Conservation (phyloP, 2,329 filamentous ascomycete species). For the Aureobasidium zeae region DNA sequence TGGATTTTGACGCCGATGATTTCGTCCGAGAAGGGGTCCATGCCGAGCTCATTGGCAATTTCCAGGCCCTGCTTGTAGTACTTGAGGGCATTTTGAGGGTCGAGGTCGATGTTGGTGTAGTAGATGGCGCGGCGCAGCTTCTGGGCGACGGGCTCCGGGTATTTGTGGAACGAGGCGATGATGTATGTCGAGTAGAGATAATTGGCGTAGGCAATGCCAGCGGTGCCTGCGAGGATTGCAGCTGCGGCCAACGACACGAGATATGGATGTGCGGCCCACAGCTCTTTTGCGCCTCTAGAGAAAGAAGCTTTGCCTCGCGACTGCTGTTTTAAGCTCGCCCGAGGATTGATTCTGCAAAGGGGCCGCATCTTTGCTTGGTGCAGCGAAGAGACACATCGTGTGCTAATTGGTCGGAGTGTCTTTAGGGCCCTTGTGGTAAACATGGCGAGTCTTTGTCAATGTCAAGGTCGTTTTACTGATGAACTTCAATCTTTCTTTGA, state of each 20-base stretch:
- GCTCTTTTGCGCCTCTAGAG: constrained; percentile 24
- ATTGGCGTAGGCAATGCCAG: constrained; percentile 36
- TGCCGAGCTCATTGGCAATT: constrained; percentile 59
- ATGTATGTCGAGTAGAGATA: constrained; percentile 41
- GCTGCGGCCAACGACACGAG: constrained; percentile 28
- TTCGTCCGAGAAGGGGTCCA: constrained; percentile 87
- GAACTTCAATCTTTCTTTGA: no score
- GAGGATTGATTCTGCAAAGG: not conserved
- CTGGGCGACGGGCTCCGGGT: constrained; percentile 59
- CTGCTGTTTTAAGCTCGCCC: no score
- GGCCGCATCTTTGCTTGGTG: not conserved
- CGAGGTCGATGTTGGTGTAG: constrained; percentile 67
- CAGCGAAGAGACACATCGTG: not conserved
- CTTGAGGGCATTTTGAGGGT: constrained; percentile 67
- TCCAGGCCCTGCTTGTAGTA: constrained; percentile 75
- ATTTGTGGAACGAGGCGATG: constrained; percentile 44
- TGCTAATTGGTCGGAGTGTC: not conserved
- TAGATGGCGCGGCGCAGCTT: constrained; percentile 77
- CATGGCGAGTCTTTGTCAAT: constrained; percentile 29
- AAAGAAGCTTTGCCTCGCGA: constrained; percentile 17
- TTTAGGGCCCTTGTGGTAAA: constrained; percentile 24
- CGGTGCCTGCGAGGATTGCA: constrained; percentile 31
- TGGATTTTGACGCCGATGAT: constrained; percentile 83
- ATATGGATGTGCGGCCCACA: constrained; percentile 33
- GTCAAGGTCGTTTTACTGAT: no score